Conservation (phyloP, 2,329 filamentous ascomycete genomes). For the Microdochium nivale region DNA sequence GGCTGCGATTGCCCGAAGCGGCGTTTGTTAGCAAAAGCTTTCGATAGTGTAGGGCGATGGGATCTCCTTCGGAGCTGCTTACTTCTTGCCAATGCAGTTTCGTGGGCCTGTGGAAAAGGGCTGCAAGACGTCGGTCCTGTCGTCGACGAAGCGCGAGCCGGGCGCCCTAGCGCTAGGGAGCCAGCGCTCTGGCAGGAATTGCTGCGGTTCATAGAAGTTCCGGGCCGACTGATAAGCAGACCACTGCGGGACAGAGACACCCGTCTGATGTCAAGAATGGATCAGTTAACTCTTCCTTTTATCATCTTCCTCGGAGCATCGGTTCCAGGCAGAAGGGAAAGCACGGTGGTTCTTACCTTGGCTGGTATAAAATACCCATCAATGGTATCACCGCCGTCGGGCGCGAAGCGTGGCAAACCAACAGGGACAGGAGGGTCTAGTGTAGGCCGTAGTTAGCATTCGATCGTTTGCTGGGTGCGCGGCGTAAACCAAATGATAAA, state of each 20-base stretch:
- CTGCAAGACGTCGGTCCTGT: neutral
- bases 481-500: too few species aligned
- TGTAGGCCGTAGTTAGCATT: neutral
- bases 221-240: constrained; percentile 19
- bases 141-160: neutral
- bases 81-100: constrained; percentile 17
- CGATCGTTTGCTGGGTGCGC: neutral
- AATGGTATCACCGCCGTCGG: neutral
- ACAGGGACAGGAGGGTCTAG: neutral
- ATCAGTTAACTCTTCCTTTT: too few species aligned
- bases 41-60: neutral
- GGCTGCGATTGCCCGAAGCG: constrained; percentile 11
- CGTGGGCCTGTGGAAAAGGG: neutral
- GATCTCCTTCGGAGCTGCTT: constrained; percentile 6
- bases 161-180: neutral
- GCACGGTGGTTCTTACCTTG: neutral
- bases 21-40: neutral
- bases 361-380: neutral
- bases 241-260: neutral
- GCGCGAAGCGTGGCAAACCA: neutral
- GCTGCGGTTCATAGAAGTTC: neutral
- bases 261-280: too few species aligned
- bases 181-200: neutral
- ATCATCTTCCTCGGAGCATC: neutral
- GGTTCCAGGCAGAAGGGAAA: neutral